phyloP scores from a whole-genome alignment of 768 basidiomycete species.

The Podaxis sp. region DNA sequence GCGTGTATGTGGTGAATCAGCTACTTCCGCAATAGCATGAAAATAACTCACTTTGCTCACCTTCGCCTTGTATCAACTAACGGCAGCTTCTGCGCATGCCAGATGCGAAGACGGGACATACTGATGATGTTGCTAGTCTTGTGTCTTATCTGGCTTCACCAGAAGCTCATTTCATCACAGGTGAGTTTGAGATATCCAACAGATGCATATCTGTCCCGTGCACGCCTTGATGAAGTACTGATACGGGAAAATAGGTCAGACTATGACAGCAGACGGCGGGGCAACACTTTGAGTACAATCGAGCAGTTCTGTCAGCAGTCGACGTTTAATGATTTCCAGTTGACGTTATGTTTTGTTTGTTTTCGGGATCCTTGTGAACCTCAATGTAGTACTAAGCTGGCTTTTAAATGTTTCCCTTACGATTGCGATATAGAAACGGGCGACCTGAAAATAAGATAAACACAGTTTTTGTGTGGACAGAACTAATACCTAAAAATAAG shows the following conservation, averaged over 20 bases:
- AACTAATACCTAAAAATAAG: no score
- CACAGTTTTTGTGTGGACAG: no score
- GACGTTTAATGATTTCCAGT: no score
- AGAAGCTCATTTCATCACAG: slow-evolving; percentile 9
- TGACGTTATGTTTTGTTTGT: no score
- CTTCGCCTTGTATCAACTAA: background rate
- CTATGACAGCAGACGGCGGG: background rate
- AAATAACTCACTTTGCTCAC: background rate
- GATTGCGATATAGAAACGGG: no score
- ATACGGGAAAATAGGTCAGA: slow-evolving; percentile 6
- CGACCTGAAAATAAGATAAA: no score
- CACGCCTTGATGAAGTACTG: background rate
- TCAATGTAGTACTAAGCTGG: no score
- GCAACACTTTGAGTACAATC: background rate
- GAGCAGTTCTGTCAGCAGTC: background rate
- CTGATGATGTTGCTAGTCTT: slow-evolving; percentile 17
- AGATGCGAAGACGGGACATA: background rate
- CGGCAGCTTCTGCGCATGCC: slow-evolving; percentile 2
- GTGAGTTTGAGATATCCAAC: background rate
- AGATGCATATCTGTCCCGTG: background rate
- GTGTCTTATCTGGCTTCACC: slow-evolving; percentile 23
- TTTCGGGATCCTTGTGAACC: no score
- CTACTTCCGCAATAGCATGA: background rate
- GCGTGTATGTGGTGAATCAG: background rate
- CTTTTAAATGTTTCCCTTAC: no score